Conservation (phyloP, 805 yeast species). For the Saturnispora serradocipensis region DNA sequence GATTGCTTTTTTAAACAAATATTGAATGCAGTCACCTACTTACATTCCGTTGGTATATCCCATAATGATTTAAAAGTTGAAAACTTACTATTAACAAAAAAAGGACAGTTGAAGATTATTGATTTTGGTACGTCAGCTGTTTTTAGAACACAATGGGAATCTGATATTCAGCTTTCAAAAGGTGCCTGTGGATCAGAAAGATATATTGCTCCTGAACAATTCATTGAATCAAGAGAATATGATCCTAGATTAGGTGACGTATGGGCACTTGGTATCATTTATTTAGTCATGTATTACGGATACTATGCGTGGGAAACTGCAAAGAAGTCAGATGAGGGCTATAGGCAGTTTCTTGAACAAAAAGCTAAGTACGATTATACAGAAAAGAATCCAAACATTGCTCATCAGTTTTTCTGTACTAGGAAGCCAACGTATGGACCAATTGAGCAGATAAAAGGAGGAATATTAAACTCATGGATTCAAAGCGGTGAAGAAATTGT, state of each 20-base stretch:
- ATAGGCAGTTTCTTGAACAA: conserved; percentile 34
- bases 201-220: conserved; percentile 90
- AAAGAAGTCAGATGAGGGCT: conserved; percentile 31
- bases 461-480: conserved; percentile 17
- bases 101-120: conserved; percentile 60
- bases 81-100: conserved; percentile 59
- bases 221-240: conserved; percentile 39
- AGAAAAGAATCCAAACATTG: conserved; percentile 19
- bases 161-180: conserved; percentile 50
- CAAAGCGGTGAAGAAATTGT: conserved; percentile 11
- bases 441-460: conserved; percentile 43
- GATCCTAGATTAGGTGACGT: conserved; percentile 78
- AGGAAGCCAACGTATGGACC: conserved; percentile 37
- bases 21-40: conserved; percentile 68
- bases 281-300: conserved; percentile 51
- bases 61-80: conserved; percentile 92
- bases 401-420: conserved; percentile 25
- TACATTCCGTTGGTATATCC: conserved; percentile 89
- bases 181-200: conserved; percentile 90
- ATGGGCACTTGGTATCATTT: conserved; percentile 82
- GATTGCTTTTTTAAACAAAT: conserved; percentile 89
- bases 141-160: conserved; percentile 84
- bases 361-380: conserved; percentile 33
- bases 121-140: conserved; percentile 93
- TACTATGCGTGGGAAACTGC: conserved; percentile 31